Evolutionary conservation across 2,329 filamentous ascomycete genomes (phyloP).

Genomic region (Hymenoscyphus scutula): DNA sequence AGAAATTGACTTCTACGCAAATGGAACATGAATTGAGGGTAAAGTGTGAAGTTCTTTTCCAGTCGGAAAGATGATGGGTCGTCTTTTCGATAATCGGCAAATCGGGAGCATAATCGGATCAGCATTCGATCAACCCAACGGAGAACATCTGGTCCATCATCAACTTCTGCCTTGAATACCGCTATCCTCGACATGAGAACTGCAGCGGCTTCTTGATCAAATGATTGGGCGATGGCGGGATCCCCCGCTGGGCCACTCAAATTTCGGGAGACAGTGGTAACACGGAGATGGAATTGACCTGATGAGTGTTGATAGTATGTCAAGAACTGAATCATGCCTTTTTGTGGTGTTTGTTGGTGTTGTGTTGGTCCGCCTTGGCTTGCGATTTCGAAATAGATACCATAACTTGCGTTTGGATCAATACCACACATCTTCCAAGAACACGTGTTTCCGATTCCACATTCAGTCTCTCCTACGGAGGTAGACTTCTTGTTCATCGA

Average conservation of each 20-base stretch:
- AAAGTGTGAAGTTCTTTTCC: slow-evolving; percentile 98
- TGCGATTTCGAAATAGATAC: slow-evolving; percentile 96
- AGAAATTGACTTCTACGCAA: slow-evolving; percentile 94
- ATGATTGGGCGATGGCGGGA: slow-evolving; percentile 91
- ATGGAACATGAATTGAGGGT: slow-evolving; percentile 99
- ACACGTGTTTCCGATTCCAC: slow-evolving; percentile 96
- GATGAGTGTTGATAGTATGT: slow-evolving; percentile 98
- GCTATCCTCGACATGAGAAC: slow-evolving; percentile 99
- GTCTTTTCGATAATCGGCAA: slow-evolving; percentile 97
- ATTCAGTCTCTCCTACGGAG: slow-evolving; percentile 95
- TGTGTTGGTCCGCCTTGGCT: slow-evolving; percentile 84
- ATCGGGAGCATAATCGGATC: slow-evolving; percentile 91
- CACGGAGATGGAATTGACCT: slow-evolving; percentile 91
- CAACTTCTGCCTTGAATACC: slow-evolving; percentile 97
- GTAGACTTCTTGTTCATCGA: slow-evolving; percentile 98
- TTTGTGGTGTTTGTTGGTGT: slow-evolving; percentile 82
- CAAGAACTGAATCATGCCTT: slow-evolving; percentile 96
- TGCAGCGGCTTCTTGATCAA: slow-evolving; percentile 95
- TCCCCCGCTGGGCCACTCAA: slow-evolving; percentile 92
- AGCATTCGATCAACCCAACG: slow-evolving; percentile 99
- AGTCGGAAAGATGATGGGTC: slow-evolving; percentile 94
- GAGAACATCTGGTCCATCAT: slow-evolving; percentile 96
- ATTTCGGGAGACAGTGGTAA: slow-evolving; percentile 89
- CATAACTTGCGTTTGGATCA: slow-evolving; percentile 89
- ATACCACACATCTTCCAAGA: slow-evolving; percentile 99